Evolutionary conservation across 192 early-diverging fungal species (phyloP), one percentile per base, ranked within the genome.

Genomic region (Thamnidium elegans): DNA sequence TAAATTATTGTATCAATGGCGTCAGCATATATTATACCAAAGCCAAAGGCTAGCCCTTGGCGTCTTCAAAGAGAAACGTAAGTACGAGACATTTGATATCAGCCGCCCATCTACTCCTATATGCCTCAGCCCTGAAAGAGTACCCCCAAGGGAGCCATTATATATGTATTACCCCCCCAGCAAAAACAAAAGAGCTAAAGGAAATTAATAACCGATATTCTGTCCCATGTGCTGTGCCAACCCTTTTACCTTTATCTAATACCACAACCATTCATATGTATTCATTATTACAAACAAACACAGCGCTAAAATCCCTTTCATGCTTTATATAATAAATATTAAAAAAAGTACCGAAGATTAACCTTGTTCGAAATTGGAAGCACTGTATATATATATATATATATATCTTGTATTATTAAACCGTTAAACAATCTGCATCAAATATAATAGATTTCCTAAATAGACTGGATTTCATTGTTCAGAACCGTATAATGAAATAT

Each of bases 231-330:
- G 54, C 32, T 55, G 54, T 55, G 34, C 17, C 54, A 55, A 36
- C 17, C 34, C 54, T 55, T 58, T 58, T 43, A 58, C 55, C 55
- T 58, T 58, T 58, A 58, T 58, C 55, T 58, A 21, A 58, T 58
- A 58, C 55, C 55, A 58, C 55, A 58, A 58, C 19, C 17, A 58
- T 44, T 36, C 55, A 58, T 44, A 58, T 44, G 39, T 19, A 58
- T 58, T 42, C 55, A 43, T 42, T 58, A 20, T 58, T 58, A 58
- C 3, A 58, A 44, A 58, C 19, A 44, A 56, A 55, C 53, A 55
- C 32, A 31, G 53, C 26, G 53, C 32, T 55, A n/a, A 55, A 55
- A 55, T 31, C 53, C 3, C 30, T 55, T 34, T 55, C 53, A 55
- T 55, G 53, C 53, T 55, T 55, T 34, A 55, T 55, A 55, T 55